Evolutionary conservation across 2,329 filamentous ascomycete genomes (phyloP).

Genomic region (Sordariomycetes sp.): DNA sequence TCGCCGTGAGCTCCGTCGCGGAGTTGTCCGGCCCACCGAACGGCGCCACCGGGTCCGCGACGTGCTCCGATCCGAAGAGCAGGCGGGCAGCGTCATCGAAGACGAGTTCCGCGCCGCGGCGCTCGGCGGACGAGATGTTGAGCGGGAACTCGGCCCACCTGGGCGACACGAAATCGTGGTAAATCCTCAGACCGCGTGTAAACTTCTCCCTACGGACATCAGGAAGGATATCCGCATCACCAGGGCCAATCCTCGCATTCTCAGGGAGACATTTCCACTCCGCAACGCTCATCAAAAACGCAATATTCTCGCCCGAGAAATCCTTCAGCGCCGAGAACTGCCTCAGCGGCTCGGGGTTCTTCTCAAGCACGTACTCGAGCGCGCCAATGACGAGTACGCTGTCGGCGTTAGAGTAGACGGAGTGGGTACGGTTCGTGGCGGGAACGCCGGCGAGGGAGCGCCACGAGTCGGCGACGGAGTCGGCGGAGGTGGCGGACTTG

Average conservation of each 20-base stretch:
- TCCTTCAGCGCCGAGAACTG: conserved; percentile 52
- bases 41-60: conserved; percentile 27
- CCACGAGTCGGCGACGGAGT: conserved; percentile 10
- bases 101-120: conserved; percentile 36
- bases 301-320: conserved; percentile 60
- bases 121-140: conserved; percentile 47
- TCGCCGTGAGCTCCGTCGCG: not conserved
- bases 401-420: conserved; percentile 18
- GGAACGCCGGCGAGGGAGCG: conserved; percentile 22
- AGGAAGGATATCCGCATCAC: conserved; percentile 5
- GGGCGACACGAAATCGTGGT: conserved; percentile 45
- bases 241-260: conserved; percentile 9
- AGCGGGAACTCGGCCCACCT: conserved; percentile 52
- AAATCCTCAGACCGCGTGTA: conserved; percentile 46
- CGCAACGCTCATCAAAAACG: conserved; percentile 45
- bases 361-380: conserved; percentile 45
- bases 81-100: conserved; percentile 41
- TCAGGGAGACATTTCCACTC: conserved; percentile 35
- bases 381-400: conserved; percentile 46
- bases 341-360: conserved; percentile 46
- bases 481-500: conserved; percentile 18
- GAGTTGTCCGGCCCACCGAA: conserved; percentile 17
- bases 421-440: conserved; percentile 10
- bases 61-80: conserved; percentile 23
- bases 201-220: conserved; percentile 22